A percentile compares a stretch with the other conserved stretches of the same genome.
Evolutionary conservation across 495 filamentous ascomycete genomes (phyloP).

Genomic region (Hyaloscypha hepaticicola): DNA sequence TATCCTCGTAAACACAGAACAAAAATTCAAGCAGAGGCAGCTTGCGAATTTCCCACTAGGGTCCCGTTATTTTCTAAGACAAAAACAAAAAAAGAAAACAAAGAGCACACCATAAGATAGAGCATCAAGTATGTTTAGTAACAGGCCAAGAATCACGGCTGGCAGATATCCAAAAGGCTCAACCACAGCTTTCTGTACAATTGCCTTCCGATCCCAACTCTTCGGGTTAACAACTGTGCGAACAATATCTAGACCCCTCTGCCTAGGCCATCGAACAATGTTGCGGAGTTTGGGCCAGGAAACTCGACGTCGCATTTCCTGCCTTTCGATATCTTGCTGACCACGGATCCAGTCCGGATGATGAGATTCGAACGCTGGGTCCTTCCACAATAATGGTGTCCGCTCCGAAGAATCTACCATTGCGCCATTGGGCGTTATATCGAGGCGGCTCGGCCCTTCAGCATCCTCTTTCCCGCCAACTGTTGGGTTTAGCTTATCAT

Average conservation of each 20-base stretch:
- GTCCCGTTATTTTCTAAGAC: slow-evolving; percentile 17
- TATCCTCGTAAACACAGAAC: neutral
- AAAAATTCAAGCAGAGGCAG: neutral
- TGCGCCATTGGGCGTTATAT: slow-evolving; percentile 25
- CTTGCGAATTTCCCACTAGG: too few species aligned
- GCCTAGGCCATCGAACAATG: slow-evolving; percentile 30
- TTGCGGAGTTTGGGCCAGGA: slow-evolving; percentile 30
- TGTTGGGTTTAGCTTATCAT: neutral
- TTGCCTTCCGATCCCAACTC: slow-evolving; percentile 63
- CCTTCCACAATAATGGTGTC: slow-evolving; percentile 34
- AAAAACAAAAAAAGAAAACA: neutral
- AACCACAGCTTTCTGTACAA: slow-evolving; percentile 64
- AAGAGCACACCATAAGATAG: slow-evolving; percentile 74
- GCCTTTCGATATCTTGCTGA: slow-evolving; percentile 36
- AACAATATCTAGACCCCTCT: slow-evolving; percentile 29
- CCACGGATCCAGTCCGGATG: slow-evolving; percentile 29
- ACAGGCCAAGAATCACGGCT: slow-evolving; percentile 80
- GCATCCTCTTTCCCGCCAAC: neutral
- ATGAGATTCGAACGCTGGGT: neutral
- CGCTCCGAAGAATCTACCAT: slow-evolving; percentile 32
- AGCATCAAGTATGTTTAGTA: slow-evolving; percentile 92
- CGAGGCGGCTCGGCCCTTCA: slow-evolving; percentile 7
- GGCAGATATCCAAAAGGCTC: slow-evolving; percentile 71
- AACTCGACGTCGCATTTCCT: slow-evolving; percentile 20
- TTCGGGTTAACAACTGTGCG: slow-evolving; percentile 55